Evolutionary conservation across 2,329 filamentous ascomycete species (phyloP).

Genomic region (Daldinia sp.): DNA sequence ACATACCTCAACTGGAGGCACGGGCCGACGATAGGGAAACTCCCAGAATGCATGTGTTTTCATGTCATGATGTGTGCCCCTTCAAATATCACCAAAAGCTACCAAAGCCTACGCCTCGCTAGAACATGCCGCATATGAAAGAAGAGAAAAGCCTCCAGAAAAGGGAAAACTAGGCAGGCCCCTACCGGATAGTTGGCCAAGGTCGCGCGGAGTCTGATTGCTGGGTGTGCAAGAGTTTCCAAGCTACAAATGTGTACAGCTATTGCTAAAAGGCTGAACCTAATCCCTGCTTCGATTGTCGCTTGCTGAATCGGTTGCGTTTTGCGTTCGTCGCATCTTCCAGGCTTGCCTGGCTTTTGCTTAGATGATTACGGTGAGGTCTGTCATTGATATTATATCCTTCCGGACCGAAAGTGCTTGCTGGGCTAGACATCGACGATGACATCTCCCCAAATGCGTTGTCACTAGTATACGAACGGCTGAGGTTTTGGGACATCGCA

Average conservation of each 20-base stretch:
- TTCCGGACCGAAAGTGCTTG: constrained; percentile 73
- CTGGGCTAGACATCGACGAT: constrained; percentile 77
- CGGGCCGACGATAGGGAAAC: constrained; percentile 27
- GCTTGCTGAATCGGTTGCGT: constrained; percentile 82
- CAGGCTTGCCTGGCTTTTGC: constrained; percentile 64
- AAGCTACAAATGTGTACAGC: constrained; percentile 15
- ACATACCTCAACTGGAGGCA: constrained; percentile 29
- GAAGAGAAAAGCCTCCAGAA: constrained; percentile 30
- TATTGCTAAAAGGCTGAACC: constrained; percentile 78
- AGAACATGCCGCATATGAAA: constrained; percentile 46
- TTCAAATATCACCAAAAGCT: constrained; percentile 43
- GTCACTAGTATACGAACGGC: constrained; percentile 72
- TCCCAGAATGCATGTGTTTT: constrained; percentile 43
- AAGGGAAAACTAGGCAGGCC: constrained; percentile 27
- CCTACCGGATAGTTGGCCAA: constrained; percentile 15
- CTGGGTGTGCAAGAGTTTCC: constrained; percentile 25
- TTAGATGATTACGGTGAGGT: constrained; percentile 64
- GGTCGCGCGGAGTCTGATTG: constrained; percentile 18
- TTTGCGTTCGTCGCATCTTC: constrained; percentile 61
- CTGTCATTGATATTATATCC: constrained; percentile 59
- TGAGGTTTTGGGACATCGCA: constrained; percentile 75
- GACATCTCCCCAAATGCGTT: constrained; percentile 73
- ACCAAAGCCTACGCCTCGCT: constrained; percentile 48
- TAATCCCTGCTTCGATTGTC: constrained; percentile 93
- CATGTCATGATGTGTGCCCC: constrained; percentile 39